Evolutionary conservation across 1,284 basidiomycete genomes (phyloP), one percentile per base, ranked within the genome.

Genomic region (Neolentinus lepideus): DNA sequence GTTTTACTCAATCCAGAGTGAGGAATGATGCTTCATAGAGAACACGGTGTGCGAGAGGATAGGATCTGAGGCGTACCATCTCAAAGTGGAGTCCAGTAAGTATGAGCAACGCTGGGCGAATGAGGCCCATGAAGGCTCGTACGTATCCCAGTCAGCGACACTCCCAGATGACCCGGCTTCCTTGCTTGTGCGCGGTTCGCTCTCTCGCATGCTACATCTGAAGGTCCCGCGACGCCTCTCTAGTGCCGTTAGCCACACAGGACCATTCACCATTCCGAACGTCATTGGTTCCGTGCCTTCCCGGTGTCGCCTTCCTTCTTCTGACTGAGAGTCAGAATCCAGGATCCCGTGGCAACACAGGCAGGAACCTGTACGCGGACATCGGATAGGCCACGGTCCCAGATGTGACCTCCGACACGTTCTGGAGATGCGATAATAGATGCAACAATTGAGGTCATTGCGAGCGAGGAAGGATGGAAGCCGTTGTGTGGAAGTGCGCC

Each of bases 151-250:
- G 47, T 29, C 47, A n/a, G 22, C 47, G n/a, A 16, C 27, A 29
- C 22, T 31, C 29, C n/a, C 29, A 31, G 29, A 4, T 31, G 29
- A 31, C 6, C 29, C 29, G 29, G 29, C 29, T 29, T 29, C 24
- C 11, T 10, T 22, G 9, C 12, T 50, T 50, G 47, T 50, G 27
- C 47, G 47, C 14, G n/a, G n/a, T 21, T 50, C 47, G 47, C 47
- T 50, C 47, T 16, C 47, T 22, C 27, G 14, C 12, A 14, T n/a
- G 24, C 47, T 29, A n/a, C 47, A 50, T 21, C 47, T 25, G 25
- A 50, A n/a, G 25, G 47, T 50, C 22, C 47, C 47, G 47, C 47
- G 47, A 50, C 47, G 47, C 47, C 25, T 50, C 47, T 50, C 47
- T 50, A 50, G 47, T 50, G 22, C 22, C 47, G 3, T 50, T 6